Evolutionary conservation across 2,329 filamentous ascomycete species (phyloP).

Genomic region (Claviceps spartinae): DNA sequence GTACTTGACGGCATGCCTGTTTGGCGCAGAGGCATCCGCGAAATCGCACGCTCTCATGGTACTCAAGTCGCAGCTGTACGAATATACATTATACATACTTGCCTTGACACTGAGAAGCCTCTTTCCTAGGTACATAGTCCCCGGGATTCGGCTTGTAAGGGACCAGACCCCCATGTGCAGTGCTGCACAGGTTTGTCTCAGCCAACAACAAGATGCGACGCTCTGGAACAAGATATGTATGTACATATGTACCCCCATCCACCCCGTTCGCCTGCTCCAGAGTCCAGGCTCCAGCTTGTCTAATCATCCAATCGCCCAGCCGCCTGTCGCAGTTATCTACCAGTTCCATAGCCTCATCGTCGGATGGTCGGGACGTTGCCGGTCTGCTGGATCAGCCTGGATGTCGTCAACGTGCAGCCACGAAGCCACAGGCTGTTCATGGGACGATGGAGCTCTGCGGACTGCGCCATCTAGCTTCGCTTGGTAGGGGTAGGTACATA

Average conservation of each 20-base stretch:
- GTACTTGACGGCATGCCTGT: not conserved
- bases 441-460: no score
- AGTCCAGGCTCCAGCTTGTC: no score
- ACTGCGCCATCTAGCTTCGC: no score
- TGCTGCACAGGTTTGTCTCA: not conserved
- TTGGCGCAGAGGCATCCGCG: not conserved
- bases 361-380: slow-evolving; percentile 9
- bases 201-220: not conserved
- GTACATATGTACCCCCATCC: not conserved
- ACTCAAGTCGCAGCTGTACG: no score
- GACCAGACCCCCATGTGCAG: not conserved
- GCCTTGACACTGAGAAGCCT: no score
- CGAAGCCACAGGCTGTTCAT: not conserved
- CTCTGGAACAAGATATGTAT: not conserved
- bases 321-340: not conserved
- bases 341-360: slow-evolving; percentile 2
- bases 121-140: no score
- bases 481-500: no score
- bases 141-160: not conserved
- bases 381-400: not conserved
- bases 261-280: not conserved
- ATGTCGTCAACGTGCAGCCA: slow-evolving; percentile 15
- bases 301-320: not conserved
- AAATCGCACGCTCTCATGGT: not conserved
- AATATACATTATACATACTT: no score